Evolutionary conservation across 2,329 filamentous ascomycete genomes (phyloP), one percentile per base, ranked within the genome.

Genomic region (Claviceps fusiformis): DNA sequence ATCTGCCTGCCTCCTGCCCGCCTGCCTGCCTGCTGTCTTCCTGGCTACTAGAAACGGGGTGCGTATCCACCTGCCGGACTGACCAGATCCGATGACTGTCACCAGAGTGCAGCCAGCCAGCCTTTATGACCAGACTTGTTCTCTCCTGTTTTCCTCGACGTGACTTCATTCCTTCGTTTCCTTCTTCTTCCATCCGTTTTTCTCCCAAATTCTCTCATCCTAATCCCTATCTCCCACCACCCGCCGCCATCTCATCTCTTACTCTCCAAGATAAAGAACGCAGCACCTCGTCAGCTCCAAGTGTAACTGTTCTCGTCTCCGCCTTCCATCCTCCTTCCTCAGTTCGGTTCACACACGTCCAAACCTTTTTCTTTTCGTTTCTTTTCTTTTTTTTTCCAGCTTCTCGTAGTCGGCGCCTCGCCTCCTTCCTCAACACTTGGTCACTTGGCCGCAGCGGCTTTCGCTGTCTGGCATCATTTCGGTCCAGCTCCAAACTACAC

Each of bases 321-420:
- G 33, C 46, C 50, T 46, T 52, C 15, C 4, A 15, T 17, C 39
- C 50, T 27, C 27, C 27, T 3, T 33, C 54, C 29, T 6, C 35
- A 24, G 31, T 31, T 11, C 50, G 24, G 27, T 43, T 37, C 39
- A 29, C 48, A 4, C 33, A 10, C 35, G 19, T 43, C 49, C 41
- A 45, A 54, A 33, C 45, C 31, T 13, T 41, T 41, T 41, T 41
- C n/a, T 41, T n/a, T n/a, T 41, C n/a, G 15, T 33, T 33, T 33
- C 8, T 33, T 33, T 13, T 41, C n/a, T 41, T 41, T 41, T 41
- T n/a, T n/a, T 41, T 41, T 27, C 41, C 45, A 55, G 50, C 50
- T 49, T 53, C 27, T 50, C 54, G 54, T 49, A 55, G 50, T 55
- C 54, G 54, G 50, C 54, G 54, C 49, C 54, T 48, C 24, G 27